phyloP scores from a whole-genome alignment of 2,329 filamentous ascomycete species.

The Aureobasidium leucospermi region DNA sequence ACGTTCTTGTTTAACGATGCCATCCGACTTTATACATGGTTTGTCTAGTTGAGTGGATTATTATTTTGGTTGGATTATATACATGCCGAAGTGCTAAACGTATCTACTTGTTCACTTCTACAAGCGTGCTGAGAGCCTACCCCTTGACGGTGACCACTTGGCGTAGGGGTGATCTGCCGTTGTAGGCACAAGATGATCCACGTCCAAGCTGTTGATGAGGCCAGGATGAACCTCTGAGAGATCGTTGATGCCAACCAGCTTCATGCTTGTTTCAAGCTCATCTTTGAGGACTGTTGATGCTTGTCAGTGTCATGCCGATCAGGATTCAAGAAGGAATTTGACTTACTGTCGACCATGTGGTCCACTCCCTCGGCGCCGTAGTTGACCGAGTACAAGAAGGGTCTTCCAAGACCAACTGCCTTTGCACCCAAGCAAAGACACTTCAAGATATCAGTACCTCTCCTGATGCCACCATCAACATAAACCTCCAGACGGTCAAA shows the following conservation, averaged over 20 bases:
- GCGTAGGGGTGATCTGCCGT: constrained; percentile 15
- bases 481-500: constrained; percentile 55
- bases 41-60: constrained; percentile 7
- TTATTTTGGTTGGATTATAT: constrained; percentile 3
- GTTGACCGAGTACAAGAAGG: constrained; percentile 52
- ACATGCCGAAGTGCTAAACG: constrained; percentile 1
- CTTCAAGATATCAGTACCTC: constrained; percentile 62
- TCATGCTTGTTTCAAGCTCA: constrained; percentile 58
- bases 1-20: not conserved
- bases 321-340: not conserved
- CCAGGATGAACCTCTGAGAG: constrained; percentile 55
- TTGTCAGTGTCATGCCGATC: not conserved
- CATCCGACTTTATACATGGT: not conserved
- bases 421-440: constrained; percentile 58
- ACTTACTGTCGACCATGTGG: constrained; percentile 24
- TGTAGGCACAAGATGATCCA: constrained; percentile 43
- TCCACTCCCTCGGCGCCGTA: constrained; percentile 51
- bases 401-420: constrained; percentile 55
- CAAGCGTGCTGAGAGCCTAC: constrained; percentile 1
- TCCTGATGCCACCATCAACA: constrained; percentile 57
- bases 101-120: constrained; percentile 2
- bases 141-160: constrained; percentile 4
- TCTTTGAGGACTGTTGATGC: constrained; percentile 35
- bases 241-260: constrained; percentile 55
- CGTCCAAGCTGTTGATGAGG: constrained; percentile 48